Evolutionary conservation across 805 yeast genomes (phyloP), one percentile per base, ranked within the genome.

Genomic region (Candida broadrunensis): DNA sequence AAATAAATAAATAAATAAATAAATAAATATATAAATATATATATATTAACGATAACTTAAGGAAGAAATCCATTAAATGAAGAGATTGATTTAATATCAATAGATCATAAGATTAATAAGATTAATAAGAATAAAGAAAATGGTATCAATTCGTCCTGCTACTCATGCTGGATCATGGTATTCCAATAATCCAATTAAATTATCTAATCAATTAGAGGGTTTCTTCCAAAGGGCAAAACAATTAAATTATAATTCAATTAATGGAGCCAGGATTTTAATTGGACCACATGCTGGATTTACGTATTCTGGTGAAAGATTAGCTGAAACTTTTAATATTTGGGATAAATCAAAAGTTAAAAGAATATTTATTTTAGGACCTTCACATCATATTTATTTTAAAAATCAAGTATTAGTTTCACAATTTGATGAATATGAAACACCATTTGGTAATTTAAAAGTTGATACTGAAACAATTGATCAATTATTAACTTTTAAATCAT

Each of bases 121-220:
- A n/a, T n/a, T n/a, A n/a, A n/a, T n/a, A n/a, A n/a, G n/a, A n/a
- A n/a, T n/a, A n/a, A n/a, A n/a, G n/a, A 26, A 26, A n/a, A 29
- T 29, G 32, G 32, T 29, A 29, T 25, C 12, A n/a, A 43, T 60
- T 33, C 66, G 89, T 39, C 77, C 81, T 3, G 95, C 96, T 1
- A 75, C 95, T 2, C 97, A 91, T 60, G 83, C 97, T 2, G 98
- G 98, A 2, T 61, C 89, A 2, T 91, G 99, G 99, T 91, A 93
- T 59, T 51, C 80, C 2, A 69, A 69, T 12, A 70, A 72, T 35
- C 49, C 71, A 0, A 33, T 52, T 1, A 56, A 54, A 16, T 68
- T 91, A 12, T 57, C 67, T 2, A 43, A 55, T 7, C 86, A 86
- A 47, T 42, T 91, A 14, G 72, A 73, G 11, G 53, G 55, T 1